Conservation (phyloP, 176 grass and related monocot species). For the Ensete ventricosum region DNA sequence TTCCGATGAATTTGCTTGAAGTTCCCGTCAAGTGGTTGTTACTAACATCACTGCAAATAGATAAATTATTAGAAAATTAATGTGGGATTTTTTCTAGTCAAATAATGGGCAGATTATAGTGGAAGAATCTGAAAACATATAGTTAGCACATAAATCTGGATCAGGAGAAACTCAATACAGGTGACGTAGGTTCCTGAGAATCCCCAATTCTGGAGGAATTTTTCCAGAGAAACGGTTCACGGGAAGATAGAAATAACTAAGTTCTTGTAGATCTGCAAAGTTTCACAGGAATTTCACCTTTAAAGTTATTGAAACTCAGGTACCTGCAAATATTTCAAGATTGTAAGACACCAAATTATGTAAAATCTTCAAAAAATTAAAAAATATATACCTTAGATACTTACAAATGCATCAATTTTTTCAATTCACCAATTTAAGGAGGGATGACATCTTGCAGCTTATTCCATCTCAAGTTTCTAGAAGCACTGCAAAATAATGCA, state of each 20-base stretch:
- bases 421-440: constrained; percentile 81
- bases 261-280: constrained; percentile 74
- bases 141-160: background rate
- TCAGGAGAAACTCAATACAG: constrained; percentile 43
- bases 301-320: constrained; percentile 96
- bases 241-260: constrained; percentile 82
- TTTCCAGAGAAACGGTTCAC: constrained; percentile 64
- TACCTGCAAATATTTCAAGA: constrained; percentile 46
- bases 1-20: constrained; percentile 58
- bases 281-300: constrained; percentile 86
- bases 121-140: background rate
- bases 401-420: constrained; percentile 86
- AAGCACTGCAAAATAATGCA: constrained; percentile 10
- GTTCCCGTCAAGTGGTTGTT: constrained; percentile 82
- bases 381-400: constrained; percentile 13
- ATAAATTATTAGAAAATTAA: constrained; percentile 11
- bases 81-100: too few relatives aligned
- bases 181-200: constrained; percentile 73
- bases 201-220: constrained; percentile 71
- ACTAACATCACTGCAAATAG: constrained; percentile 61
- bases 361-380: background rate
- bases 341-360: too few relatives aligned
- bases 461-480: constrained; percentile 98
- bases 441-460: constrained; percentile 93
- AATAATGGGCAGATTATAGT: background rate